A percentile compares a stretch with the other conserved stretches of the same genome.
Evolutionary conservation across 1,284 basidiomycete genomes (phyloP).

Genomic region (Thecaphora frezii): DNA sequence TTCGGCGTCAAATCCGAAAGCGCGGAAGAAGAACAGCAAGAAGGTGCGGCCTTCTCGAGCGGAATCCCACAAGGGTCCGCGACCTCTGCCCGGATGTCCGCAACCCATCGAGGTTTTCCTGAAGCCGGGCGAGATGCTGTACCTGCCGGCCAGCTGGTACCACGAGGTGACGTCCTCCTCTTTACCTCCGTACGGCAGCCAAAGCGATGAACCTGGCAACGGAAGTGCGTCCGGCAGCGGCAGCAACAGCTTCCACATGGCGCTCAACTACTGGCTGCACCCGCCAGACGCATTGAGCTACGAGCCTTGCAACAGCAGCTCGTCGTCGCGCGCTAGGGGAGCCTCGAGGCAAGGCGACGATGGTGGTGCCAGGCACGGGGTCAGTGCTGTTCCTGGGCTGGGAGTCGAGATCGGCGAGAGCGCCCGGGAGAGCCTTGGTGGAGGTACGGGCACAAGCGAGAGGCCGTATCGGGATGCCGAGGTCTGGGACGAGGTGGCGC

Average conservation of each 20-base stretch:
- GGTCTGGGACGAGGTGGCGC: constrained; percentile 47
- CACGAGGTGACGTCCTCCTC: constrained; percentile 56
- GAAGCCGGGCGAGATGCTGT: constrained; percentile 56
- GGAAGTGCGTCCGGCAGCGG: not conserved
- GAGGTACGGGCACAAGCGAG: constrained; percentile 17
- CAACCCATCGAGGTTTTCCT: constrained; percentile 50
- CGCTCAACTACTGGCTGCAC: constrained; percentile 58
- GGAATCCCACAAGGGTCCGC: constrained; percentile 1
- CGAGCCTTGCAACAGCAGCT: constrained; percentile 10
- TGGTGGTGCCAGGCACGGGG: constrained; percentile 2
- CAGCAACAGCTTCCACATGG: constrained; percentile 46
- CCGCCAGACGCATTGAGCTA: constrained; percentile 47
- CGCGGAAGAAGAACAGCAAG: not conserved
- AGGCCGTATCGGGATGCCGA: constrained; percentile 50
- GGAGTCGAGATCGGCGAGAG: constrained; percentile 21
- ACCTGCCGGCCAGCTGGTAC: constrained; percentile 56
- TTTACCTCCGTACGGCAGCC: not conserved
- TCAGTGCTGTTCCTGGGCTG: constrained; percentile 8
- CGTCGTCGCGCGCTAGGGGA: not conserved
- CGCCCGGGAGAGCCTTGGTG: constrained; percentile 12
- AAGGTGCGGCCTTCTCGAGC: too few species aligned
- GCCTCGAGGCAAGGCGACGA: not conserved
- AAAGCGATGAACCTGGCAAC: not conserved
- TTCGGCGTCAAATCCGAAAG: not conserved
- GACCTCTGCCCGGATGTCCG: constrained; percentile 39